A percentile compares a stretch with the other conserved stretches of the same genome.
phyloP scores from a whole-genome alignment of 495 filamentous ascomycete genomes.

The Trichoderma erinaceum region DNA sequence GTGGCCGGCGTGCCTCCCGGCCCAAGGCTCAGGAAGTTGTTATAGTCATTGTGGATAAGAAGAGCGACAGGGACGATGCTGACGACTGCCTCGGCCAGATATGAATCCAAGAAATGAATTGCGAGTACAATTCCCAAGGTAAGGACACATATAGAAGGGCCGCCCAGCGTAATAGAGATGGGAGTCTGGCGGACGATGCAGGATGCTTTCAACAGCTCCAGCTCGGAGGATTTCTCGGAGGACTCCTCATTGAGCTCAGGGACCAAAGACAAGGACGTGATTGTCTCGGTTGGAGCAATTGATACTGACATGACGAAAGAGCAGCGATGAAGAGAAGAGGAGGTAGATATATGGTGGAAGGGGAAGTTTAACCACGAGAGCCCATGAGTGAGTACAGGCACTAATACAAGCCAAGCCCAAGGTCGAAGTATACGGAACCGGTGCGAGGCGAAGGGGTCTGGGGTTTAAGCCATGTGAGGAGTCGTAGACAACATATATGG shows the following conservation, averaged over 20 bases:
- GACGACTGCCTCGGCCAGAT: conserved; percentile 42
- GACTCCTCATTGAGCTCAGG: background rate
- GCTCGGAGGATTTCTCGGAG: background rate
- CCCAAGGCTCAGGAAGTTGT: conserved; percentile 67
- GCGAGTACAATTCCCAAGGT: conserved; percentile 40
- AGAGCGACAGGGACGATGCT: conserved; percentile 46
- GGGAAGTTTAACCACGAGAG: background rate
- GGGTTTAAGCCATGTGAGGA: background rate
- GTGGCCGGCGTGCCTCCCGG: conserved; percentile 77
- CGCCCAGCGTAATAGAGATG: conserved; percentile 44
- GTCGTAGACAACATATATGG: background rate
- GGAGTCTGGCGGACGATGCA: conserved; percentile 40
- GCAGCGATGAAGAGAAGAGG: background rate
- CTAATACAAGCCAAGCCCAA: background rate
- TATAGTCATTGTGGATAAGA: conserved; percentile 66
- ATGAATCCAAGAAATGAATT: conserved; percentile 42
- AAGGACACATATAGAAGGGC: conserved; percentile 35
- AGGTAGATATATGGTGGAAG: background rate
- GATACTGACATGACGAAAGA: conserved; percentile 4
- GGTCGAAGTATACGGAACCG: background rate
- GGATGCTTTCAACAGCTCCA: background rate
- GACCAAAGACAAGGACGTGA: background rate
- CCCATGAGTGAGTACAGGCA: background rate
- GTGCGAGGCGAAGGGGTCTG: background rate
- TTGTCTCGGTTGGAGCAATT: conserved; percentile 11